These are phyloP conservation scores for Closterium sp. DNA, from an alignment of 139 green algal genomes.

Conservation along the genomic window DNA sequence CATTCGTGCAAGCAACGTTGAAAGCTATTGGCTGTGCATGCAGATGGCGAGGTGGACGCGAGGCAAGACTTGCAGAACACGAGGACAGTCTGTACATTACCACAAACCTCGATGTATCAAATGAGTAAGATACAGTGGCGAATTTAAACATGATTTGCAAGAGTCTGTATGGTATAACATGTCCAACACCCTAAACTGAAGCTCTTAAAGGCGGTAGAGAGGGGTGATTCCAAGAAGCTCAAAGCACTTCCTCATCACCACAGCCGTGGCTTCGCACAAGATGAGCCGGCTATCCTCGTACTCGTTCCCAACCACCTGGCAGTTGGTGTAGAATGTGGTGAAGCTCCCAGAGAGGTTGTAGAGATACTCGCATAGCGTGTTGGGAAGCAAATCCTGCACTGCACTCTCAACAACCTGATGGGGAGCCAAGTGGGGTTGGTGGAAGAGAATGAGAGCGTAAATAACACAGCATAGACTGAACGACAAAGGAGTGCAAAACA, in stretches of 20 bases:
- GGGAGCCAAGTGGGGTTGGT: neutral
- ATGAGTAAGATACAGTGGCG: too few relatives aligned
- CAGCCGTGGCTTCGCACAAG: conserved; percentile 81
- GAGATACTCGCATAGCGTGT: conserved; percentile 91
- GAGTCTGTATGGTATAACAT: too few relatives aligned
- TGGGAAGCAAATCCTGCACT: conserved; percentile 80
- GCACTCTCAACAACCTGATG: conserved; percentile 79
- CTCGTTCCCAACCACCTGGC: conserved; percentile 70
- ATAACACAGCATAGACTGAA: too few relatives aligned
- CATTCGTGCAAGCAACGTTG: neutral
- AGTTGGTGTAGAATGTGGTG: conserved; percentile 92
- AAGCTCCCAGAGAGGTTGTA: conserved; percentile 87
- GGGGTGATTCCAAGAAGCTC: conserved; percentile 88
- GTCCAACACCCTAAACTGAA: too few relatives aligned
- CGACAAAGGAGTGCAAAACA: too few relatives aligned
- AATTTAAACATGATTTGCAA: too few relatives aligned
- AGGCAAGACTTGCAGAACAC: neutral
- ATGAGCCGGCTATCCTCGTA: conserved; percentile 84
- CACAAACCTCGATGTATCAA: too few relatives aligned
- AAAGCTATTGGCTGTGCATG: neutral
- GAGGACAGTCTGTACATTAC: too few relatives aligned
- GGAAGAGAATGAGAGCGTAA: too few relatives aligned
- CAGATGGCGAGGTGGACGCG: neutral
- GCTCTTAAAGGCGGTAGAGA: conserved; percentile 77
- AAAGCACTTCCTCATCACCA: conserved; percentile 89